Conservation (phyloP, 2,329 filamentous ascomycete genomes). For the Aspergillus bombycis region DNA sequence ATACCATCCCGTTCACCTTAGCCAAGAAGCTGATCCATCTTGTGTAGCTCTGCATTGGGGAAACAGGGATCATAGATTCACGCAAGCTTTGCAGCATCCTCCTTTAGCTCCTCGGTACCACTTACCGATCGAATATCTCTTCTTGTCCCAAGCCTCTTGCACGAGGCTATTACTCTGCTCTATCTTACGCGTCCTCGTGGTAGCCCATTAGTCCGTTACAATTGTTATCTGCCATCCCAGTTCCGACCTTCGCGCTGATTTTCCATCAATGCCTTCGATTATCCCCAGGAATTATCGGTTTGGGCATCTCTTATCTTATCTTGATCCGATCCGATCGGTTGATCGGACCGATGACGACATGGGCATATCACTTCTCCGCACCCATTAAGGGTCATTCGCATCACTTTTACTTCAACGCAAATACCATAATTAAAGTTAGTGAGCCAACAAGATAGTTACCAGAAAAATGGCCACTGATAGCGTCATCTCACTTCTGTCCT, state of each 20-base stretch:
- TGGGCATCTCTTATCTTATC: not conserved
- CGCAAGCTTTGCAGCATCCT: not conserved
- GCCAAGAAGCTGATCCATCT: not conserved
- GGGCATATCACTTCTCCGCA: not conserved
- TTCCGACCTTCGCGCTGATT: no score
- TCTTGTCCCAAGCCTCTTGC: no score
- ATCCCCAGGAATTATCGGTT: no score
- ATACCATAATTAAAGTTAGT: not conserved
- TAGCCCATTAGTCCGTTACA: no score
- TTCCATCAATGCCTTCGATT: no score
- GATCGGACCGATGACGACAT: not conserved
- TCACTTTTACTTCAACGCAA: not conserved
- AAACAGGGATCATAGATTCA: not conserved
- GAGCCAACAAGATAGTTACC: not conserved
- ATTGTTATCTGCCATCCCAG: no score
- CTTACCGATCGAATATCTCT: no score
- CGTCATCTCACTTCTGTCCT: conserved; percentile 34
- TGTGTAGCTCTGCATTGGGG: no score
- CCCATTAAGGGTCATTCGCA: not conserved
- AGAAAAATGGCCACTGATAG: not conserved
- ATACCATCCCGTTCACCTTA: not conserved
- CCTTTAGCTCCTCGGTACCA: not conserved
- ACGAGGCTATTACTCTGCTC: no score
- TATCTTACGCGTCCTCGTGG: no score
- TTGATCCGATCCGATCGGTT: not conserved